Percentiles rank a stretch among this genome's conserved stretches.
These are phyloP conservation scores for Phytophthora pseudosyringae DNA, from an alignment of 352 stramenopile species.

Conservation along the genomic window DNA sequence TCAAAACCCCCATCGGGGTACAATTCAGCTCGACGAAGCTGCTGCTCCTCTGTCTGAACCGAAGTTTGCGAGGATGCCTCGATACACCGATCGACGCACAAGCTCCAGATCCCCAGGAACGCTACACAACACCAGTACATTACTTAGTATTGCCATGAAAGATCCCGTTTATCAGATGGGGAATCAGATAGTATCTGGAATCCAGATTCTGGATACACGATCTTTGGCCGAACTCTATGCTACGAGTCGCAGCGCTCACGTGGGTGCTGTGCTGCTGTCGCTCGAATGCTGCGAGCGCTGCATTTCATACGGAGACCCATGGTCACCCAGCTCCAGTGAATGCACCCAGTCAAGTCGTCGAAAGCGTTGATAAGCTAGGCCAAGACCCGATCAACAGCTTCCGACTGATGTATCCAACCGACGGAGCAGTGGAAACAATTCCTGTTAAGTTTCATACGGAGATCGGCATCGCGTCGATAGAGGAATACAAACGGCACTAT, in stretches of 20 bases:
- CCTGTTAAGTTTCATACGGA: slow-evolving; percentile 20
- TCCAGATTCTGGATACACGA: not conserved
- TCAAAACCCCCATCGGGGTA: not conserved
- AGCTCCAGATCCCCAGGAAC: slow-evolving; percentile 7
- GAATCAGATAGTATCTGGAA: not conserved
- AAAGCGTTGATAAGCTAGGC: not conserved
- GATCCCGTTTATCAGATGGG: not conserved
- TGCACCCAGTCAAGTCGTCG: not conserved
- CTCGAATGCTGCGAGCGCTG: not conserved
- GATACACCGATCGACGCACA: not conserved
- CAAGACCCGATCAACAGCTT: slow-evolving; percentile 18
- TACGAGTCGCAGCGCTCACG: not conserved
- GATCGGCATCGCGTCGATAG: slow-evolving; percentile 5
- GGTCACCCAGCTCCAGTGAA: not conserved
- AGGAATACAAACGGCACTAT: slow-evolving; percentile 13
- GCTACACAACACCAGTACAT: not conserved
- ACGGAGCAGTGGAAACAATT: slow-evolving; percentile 13
- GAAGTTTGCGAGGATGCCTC: not conserved
- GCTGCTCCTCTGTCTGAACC: not conserved
- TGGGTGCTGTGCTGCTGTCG: not conserved
- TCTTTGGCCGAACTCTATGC: not conserved
- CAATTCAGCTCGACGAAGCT: not conserved
- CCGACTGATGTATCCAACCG: slow-evolving; percentile 16
- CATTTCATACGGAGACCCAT: not conserved
- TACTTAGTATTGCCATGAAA: not conserved